Evolutionary conservation across 805 yeast genomes (phyloP).

Genomic region (Pichia occidentalis): DNA sequence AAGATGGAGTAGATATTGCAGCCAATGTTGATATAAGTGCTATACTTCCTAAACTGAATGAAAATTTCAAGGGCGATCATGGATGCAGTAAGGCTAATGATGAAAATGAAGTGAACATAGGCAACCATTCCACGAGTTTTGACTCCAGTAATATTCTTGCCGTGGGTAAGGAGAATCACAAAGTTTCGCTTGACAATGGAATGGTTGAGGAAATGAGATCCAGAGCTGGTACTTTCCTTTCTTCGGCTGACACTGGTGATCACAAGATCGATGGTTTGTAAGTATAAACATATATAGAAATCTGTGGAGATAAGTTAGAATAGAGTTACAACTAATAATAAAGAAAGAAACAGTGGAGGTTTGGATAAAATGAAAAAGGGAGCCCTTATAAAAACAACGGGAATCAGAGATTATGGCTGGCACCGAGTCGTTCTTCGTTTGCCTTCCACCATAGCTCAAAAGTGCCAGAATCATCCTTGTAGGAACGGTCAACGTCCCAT

Average conservation of each 20-base stretch:
- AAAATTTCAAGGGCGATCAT: too few relatives aligned
- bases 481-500: conserved; percentile 39
- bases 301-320: too few relatives aligned
- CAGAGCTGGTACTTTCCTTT: conserved; percentile 6
- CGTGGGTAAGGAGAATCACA: not conserved
- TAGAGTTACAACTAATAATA: not conserved
- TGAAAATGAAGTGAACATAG: not conserved
- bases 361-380: not conserved
- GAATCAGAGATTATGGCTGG: not conserved
- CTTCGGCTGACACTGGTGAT: too few relatives aligned
- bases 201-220: conserved; percentile 4
- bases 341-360: not conserved
- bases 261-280: too few relatives aligned
- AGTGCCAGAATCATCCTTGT: conserved; percentile 38
- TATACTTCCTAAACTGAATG: not conserved
- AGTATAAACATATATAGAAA: too few relatives aligned
- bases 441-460: conserved; percentile 46
- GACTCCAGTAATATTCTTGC: not conserved
- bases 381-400: not conserved
- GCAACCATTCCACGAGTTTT: not conserved
- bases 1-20: conserved; percentile 3
- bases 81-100: too few relatives aligned
- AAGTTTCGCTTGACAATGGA: conserved; percentile 3
- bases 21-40: conserved; percentile 1
- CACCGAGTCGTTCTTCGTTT: conserved; percentile 31